Evolutionary conservation across 1,139 yeast species (phyloP), one percentile per base, ranked within the genome.

Genomic region (Scheffersomyces illinoinensis): DNA sequence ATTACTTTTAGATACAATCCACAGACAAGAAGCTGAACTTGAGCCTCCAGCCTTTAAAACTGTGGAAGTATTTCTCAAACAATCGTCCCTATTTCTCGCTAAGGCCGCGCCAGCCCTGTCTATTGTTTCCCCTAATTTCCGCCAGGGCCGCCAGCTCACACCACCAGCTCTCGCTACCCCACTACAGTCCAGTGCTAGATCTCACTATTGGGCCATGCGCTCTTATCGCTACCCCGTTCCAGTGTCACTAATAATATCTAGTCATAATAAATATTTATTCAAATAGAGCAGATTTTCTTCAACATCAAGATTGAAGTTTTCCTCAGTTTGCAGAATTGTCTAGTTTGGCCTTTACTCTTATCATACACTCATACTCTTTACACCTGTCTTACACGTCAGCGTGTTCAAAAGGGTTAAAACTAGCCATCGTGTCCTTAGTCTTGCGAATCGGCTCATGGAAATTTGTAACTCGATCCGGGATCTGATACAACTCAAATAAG

Each of bases 151-250:
- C 14, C 43, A 8, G 43, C 43, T 17, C 43, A 12, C 17, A 5
- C 43, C 43, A 12, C 43, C 43, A 33, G 43, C 43, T 33, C 43
- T 14, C 43, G 17, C 17, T 10, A 33, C 43, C 43, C 43, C 43
- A 33, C 43, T 33, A 33, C 43, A 33, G 43, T 10, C 17, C 17
- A 10, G 43, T 33, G 43, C 17, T 4, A 33, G 43, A 12, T 33
- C 17, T 33, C 43, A 33, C 43, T 33, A 33, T 8, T 33, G 43
- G 43, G 43, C 43, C 43, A 33, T 33, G 43, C 43, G 43, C 43
- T 62, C 55, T 59, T 33, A 33, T 33, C 58, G 62, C 59, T 59
- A 20, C 47, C 62, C 61, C 58, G 43, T 33, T 14, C 43, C 17
- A 12, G 17, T 33, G 43, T 33, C 43, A 33, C 43, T 33, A 33